phyloP scores from a whole-genome alignment of 257 asterid genomes.

The Primulina eburnea region DNA sequence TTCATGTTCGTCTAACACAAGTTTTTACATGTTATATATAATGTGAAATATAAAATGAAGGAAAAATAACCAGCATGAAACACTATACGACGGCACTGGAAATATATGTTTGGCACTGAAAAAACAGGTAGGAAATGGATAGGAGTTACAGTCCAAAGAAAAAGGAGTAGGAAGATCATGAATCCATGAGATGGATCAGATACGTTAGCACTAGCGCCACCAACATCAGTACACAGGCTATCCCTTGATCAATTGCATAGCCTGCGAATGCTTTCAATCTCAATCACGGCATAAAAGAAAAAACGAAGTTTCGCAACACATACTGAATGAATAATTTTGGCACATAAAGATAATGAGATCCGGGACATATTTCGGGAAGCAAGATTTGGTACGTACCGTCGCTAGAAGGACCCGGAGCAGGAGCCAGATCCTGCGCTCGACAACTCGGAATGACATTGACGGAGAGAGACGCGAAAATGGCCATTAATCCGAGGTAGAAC shows the following conservation, averaged over 20 bases:
- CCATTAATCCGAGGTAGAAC: slow-evolving; percentile 12
- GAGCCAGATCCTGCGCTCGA: slow-evolving; percentile 23
- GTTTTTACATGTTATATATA: too few relatives aligned
- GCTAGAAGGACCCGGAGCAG: slow-evolving; percentile 29
- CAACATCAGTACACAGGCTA: slow-evolving; percentile 22
- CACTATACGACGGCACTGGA: too few relatives aligned
- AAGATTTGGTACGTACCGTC: slow-evolving; percentile 19
- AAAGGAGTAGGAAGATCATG: slow-evolving; percentile 8
- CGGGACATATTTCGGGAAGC: too few relatives aligned
- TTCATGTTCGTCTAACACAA: too few relatives aligned
- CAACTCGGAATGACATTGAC: background rate
- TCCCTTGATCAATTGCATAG: slow-evolving; percentile 22
- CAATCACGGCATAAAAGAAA: background rate
- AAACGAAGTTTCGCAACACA: background rate
- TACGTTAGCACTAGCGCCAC: slow-evolving; percentile 26
- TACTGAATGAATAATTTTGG: background rate
- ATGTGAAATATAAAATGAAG: too few relatives aligned
- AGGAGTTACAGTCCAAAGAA: background rate
- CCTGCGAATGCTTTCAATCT: slow-evolving; percentile 19
- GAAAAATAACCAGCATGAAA: too few relatives aligned
- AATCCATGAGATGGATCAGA: slow-evolving; percentile 19
- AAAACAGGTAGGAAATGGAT: background rate
- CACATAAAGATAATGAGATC: background rate
- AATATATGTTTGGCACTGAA: too few relatives aligned
- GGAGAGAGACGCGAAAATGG: slow-evolving; percentile 13